A percentile compares a stretch with the other conserved stretches of the same genome.
phyloP scores from a whole-genome alignment of 2,329 filamentous ascomycete genomes.

The Ophiostoma triangulosporum region DNA sequence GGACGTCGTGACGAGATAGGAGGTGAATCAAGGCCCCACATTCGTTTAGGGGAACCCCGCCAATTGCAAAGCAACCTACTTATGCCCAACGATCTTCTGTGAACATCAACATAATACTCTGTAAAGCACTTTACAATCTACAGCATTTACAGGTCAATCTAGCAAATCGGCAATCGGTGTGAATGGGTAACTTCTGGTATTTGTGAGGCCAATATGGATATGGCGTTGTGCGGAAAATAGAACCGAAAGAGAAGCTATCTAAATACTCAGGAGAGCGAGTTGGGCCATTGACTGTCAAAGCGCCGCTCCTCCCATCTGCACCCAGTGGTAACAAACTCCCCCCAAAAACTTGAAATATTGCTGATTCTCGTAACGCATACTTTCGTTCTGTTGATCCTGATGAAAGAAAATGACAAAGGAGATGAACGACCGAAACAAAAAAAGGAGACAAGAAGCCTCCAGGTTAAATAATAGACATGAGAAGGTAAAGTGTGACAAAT shows the following conservation, averaged over 20 bases:
- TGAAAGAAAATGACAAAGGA: conserved; percentile 15
- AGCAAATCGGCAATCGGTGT: conserved; percentile 13
- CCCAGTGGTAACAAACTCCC: conserved; percentile 18
- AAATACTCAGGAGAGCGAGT: conserved; percentile 53
- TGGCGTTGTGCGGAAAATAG: conserved; percentile 19
- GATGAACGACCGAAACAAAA: conserved; percentile 10
- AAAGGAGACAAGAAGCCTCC: not conserved
- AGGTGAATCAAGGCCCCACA: not conserved
- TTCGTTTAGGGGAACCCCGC: not conserved
- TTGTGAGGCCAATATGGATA: conserved; percentile 18
- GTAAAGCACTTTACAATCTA: too few relatives aligned
- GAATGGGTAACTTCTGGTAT: conserved; percentile 59
- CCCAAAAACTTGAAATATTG: conserved; percentile 13
- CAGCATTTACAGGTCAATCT: too few relatives aligned
- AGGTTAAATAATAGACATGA: not conserved
- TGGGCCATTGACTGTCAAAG: conserved; percentile 20
- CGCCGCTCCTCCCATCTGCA: not conserved
- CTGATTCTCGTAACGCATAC: conserved; percentile 13
- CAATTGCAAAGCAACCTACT: not conserved
- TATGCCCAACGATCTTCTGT: not conserved
- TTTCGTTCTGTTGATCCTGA: conserved; percentile 5
- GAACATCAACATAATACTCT: too few relatives aligned
- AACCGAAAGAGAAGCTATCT: conserved; percentile 27
- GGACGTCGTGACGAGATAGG: not conserved
- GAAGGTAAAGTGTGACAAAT: conserved; percentile 3